phyloP scores from a whole-genome alignment of 202 grass and related monocot species.

The Miscanthus sacchariflorus region DNA sequence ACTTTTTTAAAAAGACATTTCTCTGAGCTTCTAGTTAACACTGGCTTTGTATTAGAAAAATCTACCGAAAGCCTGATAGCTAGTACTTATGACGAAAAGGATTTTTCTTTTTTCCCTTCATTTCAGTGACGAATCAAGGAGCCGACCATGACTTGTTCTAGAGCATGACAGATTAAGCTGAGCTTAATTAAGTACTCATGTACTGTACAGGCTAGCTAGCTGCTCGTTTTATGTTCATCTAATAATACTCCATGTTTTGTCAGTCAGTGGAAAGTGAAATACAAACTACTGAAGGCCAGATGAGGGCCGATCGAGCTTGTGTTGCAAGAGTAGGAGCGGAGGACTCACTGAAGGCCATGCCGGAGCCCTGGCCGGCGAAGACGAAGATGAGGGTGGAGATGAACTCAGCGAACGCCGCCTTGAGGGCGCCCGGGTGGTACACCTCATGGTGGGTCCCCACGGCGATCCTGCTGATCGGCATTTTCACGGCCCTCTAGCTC shows the following conservation, averaged over 20 bases:
- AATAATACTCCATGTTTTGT: not conserved
- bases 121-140: not conserved
- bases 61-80: not conserved
- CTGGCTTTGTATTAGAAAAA: not conserved
- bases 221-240: not conserved
- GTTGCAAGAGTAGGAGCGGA: not conserved
- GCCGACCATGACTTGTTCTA: not conserved
- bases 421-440: constrained; percentile 77
- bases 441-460: constrained; percentile 67
- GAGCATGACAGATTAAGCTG: not conserved
- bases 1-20: not conserved
- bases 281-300: not conserved
- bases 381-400: constrained; percentile 98
- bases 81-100: not conserved
- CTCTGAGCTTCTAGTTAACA: constrained; percentile 11
- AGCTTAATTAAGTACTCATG: not conserved
- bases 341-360: constrained; percentile 84
- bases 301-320: not conserved
- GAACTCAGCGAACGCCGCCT: constrained; percentile 94
- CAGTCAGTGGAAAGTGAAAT: not conserved
- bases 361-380: constrained; percentile 95
- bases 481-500: constrained; percentile 26
- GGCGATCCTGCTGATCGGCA: constrained; percentile 82
- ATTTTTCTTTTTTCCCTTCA: not conserved
- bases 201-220: not conserved